Base-by-base conservation (phyloP, 1,139 yeast species). In the Lizanozyma gosingica region DNA sequence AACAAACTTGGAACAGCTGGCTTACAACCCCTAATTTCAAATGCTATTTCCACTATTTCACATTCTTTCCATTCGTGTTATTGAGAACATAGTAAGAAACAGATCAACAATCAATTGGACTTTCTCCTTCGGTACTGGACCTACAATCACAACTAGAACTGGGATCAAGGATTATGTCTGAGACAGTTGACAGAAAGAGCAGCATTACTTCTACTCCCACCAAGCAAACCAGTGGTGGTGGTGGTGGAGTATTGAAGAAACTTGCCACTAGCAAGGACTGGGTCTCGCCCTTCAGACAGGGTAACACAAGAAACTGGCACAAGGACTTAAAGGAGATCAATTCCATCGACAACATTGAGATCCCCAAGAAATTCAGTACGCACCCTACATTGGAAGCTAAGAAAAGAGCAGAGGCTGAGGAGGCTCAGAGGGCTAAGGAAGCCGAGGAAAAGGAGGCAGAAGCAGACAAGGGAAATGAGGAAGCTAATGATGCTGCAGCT, bases 271-370 rank as follows among this genome's bases (percentile, higher is more conserved):
- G 63, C 36, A 57, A 62, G 18, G 54, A 61, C 4, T 75, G 80
- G 80, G 67, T 70, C 11, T 73, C 80, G 4, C 80, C 80, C 6
- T 75, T 75, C 47, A 67, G 80, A 55, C 41, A 43, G 41, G 43
- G 47, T 38, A 41, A 43, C 40, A 37, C 51, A 50, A 60, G 59
- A 51, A 62, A 63, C 47, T 57, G 62, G 41, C 57, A 60, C 45
- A 54, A 61, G 45, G 62, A 69, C 45, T 63, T 65, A 47, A 59
- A 60, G 47, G 63, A 63, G 14, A 54, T 58, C 34, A 69, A 69
- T 50, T 52, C 58, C 39, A 60, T 68, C 41, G 54, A 57, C 38
- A 57, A 57, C 34, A 54, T 67, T 37, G 61, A 55, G 43, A 73
- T 71, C 27, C 76, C 75, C 18, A 58, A 59, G 52, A 68, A 65